A percentile compares a stretch with the other conserved stretches of the same genome.
Evolutionary conservation across 2,329 filamentous ascomycete species (phyloP).

Genomic region (Scytalidium sp.): DNA sequence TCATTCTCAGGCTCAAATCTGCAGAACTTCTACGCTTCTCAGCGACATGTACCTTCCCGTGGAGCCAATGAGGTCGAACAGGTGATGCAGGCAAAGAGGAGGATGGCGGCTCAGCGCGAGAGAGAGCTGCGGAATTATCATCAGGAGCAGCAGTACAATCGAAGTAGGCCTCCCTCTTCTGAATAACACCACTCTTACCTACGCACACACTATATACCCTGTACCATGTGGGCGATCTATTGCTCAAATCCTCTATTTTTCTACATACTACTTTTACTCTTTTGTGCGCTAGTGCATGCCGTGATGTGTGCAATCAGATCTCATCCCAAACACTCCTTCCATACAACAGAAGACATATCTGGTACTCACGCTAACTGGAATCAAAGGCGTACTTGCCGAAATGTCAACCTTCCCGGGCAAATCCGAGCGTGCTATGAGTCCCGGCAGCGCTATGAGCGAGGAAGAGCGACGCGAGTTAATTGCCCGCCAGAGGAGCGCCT

Average conservation of each 20-base stretch:
- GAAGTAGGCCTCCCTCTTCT: conserved; percentile 88
- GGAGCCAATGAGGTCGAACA: conserved; percentile 90
- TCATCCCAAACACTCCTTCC: conserved; percentile 7
- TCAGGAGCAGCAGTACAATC: conserved; percentile 99
- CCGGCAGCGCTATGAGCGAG: conserved; percentile 79
- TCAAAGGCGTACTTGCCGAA: conserved; percentile 63
- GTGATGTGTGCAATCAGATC: conserved; percentile 33
- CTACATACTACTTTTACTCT: conserved; percentile 33
- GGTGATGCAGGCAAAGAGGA: conserved; percentile 98
- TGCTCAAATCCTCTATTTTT: conserved; percentile 26
- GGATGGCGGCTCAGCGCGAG: conserved; percentile 98
- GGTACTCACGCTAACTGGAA: conserved; percentile 29
- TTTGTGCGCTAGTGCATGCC: conserved; percentile 21
- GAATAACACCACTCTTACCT: conserved; percentile 54
- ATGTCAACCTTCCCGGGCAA: conserved; percentile 67
- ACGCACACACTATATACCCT: conserved; percentile 20
- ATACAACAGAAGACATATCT: conserved; percentile 17
- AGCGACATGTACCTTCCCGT: conserved; percentile 85
- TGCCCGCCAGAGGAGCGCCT: conserved; percentile 87
- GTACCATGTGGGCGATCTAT: conserved; percentile 28
- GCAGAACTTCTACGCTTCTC: conserved; percentile 90
- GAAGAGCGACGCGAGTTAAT: conserved; percentile 95
- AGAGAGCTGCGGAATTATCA: conserved; percentile 99
- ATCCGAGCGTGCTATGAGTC: conserved; percentile 82
- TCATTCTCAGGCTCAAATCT: conserved; percentile 74